Percentiles rank a stretch among this genome's conserved stretches.
Evolutionary conservation across 257 asterid genomes (phyloP).

Genomic region (Penstemon newberryi): DNA sequence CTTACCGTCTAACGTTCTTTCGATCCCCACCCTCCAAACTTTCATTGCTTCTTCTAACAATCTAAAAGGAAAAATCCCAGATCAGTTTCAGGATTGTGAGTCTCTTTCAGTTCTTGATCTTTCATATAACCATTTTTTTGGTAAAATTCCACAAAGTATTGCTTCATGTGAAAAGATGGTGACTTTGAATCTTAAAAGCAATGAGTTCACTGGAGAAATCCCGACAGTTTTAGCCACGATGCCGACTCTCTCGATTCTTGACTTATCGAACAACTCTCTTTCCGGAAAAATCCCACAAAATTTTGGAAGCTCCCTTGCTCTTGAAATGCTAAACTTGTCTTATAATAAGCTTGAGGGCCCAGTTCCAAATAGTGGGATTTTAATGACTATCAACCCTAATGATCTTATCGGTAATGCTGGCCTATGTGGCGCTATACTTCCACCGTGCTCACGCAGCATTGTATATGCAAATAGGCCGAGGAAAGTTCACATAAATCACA

Average conservation of each 20-base stretch:
- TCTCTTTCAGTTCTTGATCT: slow-evolving; percentile 63
- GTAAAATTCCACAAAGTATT: slow-evolving; percentile 61
- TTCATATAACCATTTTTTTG: slow-evolving; percentile 57
- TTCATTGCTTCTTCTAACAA: slow-evolving; percentile 59
- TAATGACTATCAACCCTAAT: slow-evolving; percentile 55
- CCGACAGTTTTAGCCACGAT: slow-evolving; percentile 57
- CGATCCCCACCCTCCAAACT: slow-evolving; percentile 58
- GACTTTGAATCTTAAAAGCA: slow-evolving; percentile 52
- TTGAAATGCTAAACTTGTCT: slow-evolving; percentile 66
- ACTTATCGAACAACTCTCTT: slow-evolving; percentile 64
- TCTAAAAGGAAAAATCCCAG: slow-evolving; percentile 57
- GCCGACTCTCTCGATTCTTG: slow-evolving; percentile 64
- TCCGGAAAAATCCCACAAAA: slow-evolving; percentile 61
- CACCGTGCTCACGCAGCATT: slow-evolving; percentile 50
- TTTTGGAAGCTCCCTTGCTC: slow-evolving; percentile 70
- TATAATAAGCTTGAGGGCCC: slow-evolving; percentile 71
- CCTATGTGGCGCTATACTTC: slow-evolving; percentile 69
- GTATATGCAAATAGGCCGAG: slow-evolving; percentile 22
- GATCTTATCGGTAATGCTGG: slow-evolving; percentile 70
- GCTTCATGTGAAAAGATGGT: slow-evolving; percentile 68
- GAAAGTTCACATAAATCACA: slow-evolving; percentile 46
- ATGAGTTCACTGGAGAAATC: slow-evolving; percentile 62
- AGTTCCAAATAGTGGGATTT: slow-evolving; percentile 62
- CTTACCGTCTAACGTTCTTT: slow-evolving; percentile 54
- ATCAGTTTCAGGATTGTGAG: slow-evolving; percentile 64